Conservation (phyloP, 2,329 filamentous ascomycete species). For the Phaeoacremonium minimum region DNA sequence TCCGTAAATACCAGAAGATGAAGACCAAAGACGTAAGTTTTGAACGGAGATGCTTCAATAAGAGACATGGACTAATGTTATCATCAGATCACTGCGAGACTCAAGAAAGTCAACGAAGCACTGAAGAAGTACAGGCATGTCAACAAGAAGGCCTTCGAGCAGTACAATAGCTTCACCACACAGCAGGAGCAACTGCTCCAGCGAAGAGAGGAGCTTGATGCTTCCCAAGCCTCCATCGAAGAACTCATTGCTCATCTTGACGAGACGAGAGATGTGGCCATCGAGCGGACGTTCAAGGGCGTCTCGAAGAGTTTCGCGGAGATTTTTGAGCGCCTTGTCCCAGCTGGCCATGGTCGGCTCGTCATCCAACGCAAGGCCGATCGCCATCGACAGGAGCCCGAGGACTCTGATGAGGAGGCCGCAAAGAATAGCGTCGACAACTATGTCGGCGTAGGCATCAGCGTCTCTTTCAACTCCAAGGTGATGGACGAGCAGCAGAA, state of each 20-base stretch:
- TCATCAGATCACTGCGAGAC: conserved; percentile 54
- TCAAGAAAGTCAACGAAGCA: conserved; percentile 88
- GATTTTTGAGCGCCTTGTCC: conserved; percentile 93
- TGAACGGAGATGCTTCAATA: no score
- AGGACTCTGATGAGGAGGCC: conserved; percentile 67
- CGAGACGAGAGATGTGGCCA: conserved; percentile 94
- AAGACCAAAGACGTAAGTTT: conserved; percentile 67
- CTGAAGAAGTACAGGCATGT: conserved; percentile 97
- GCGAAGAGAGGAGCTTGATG: conserved; percentile 81
- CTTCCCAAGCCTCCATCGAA: conserved; percentile 81
- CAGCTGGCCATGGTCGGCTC: conserved; percentile 83
- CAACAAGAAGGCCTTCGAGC: conserved; percentile 99
- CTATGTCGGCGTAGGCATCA: conserved; percentile 94
- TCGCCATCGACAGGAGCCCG: conserved; percentile 51
- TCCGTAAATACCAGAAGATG: conserved; percentile 83
- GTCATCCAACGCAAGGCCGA: conserved; percentile 92
- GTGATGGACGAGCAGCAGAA: conserved; percentile 92
- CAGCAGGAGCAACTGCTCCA: conserved; percentile 84
- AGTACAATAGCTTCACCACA: conserved; percentile 95
- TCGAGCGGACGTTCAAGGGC: conserved; percentile 97
- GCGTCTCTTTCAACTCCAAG: conserved; percentile 97
- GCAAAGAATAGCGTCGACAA: conserved; percentile 77
- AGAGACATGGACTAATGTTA: conserved; percentile 10
- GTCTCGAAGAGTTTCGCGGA: conserved; percentile 89
- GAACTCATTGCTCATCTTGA: conserved; percentile 90